Evolutionary conservation across 2,329 filamentous ascomycete genomes (phyloP).

Genomic region (Pochonia chlamydosporia): DNA sequence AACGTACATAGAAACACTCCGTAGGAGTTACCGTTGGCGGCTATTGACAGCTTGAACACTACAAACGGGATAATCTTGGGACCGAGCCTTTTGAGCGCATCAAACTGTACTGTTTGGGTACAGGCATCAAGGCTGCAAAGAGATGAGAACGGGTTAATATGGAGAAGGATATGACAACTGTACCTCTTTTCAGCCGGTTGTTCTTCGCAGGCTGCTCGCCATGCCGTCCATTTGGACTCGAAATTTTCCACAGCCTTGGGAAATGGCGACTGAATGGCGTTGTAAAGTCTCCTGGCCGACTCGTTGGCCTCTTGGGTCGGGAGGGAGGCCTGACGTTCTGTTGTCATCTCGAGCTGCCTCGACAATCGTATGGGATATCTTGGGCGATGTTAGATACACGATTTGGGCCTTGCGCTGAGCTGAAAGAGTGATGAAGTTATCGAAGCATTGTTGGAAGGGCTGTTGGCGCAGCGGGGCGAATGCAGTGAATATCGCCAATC

Average conservation of each 20-base stretch:
- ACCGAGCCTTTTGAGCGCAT: neutral
- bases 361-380: too few relatives aligned
- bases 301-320: neutral
- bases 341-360: too few relatives aligned
- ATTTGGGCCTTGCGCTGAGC: too few relatives aligned
- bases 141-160: neutral
- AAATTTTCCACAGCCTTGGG: neutral
- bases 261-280: neutral
- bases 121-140: neutral
- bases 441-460: too few relatives aligned
- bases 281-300: neutral
- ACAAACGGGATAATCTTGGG: neutral
- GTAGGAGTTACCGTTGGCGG: neutral
- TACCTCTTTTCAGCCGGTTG: neutral
- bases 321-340: neutral
- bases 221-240: neutral
- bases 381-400: too few relatives aligned
- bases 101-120: neutral
- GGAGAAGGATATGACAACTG: neutral
- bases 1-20: neutral
- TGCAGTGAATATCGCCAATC: too few relatives aligned
- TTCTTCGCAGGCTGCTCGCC: neutral
- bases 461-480: too few relatives aligned
- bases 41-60: neutral
- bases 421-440: too few relatives aligned